Conservation (phyloP, 2,329 filamentous ascomycete genomes). For the Monilinia fructigena region DNA sequence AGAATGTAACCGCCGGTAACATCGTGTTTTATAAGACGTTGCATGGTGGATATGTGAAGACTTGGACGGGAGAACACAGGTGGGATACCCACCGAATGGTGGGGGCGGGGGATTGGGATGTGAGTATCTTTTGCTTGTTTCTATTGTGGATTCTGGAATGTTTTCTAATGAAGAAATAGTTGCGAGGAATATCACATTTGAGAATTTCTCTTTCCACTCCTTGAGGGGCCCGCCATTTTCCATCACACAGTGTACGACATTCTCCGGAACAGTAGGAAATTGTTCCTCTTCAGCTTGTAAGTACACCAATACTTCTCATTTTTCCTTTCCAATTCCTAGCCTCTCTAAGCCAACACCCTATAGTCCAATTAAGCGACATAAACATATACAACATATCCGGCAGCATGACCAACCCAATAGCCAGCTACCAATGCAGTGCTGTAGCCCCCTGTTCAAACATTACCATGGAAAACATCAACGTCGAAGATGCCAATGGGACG, state of each 20-base stretch:
- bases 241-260: conserved; percentile 45
- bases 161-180: conserved; percentile 16
- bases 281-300: conserved; percentile 41
- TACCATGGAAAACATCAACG: conserved; percentile 13
- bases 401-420: conserved; percentile 11
- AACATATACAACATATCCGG: conserved; percentile 17
- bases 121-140: neutral
- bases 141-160: neutral
- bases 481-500: conserved; percentile 3
- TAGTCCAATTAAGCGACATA: conserved; percentile 6
- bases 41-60: conserved; percentile 50
- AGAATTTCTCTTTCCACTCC: conserved; percentile 17
- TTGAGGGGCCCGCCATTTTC: conserved; percentile 31
- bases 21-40: conserved; percentile 20
- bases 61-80: conserved; percentile 54
- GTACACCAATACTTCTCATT: neutral
- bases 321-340: neutral
- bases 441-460: conserved; percentile 14
- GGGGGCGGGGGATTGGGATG: conserved; percentile 55
- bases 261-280: conserved; percentile 41
- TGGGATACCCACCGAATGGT: conserved; percentile 56
- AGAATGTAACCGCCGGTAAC: neutral
- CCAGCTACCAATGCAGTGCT: conserved; percentile 14
- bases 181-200: conserved; percentile 19
- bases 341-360: neutral